phyloP scores from a whole-genome alignment of 345 rosid species.

The Carallia brachiata region DNA sequence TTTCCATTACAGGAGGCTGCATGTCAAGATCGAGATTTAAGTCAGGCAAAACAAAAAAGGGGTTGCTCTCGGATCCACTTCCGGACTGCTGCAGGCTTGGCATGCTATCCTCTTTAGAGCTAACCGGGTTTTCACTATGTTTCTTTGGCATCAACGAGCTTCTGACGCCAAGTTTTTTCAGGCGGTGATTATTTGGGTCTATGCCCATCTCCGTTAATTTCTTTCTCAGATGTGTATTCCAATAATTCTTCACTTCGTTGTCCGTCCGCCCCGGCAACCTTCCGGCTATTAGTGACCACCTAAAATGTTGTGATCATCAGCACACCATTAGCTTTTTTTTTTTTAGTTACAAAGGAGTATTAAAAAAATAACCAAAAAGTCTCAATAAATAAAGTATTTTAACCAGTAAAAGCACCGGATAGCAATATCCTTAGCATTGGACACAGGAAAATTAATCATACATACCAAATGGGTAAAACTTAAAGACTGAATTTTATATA shows the following conservation, averaged over 20 bases:
- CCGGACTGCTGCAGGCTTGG: conserved; percentile 12
- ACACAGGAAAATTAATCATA: background rate
- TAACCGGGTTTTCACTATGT: background rate
- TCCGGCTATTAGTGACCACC: conserved; percentile 40
- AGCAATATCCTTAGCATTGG: background rate
- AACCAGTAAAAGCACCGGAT: too few species aligned
- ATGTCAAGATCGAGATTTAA: conserved; percentile 30
- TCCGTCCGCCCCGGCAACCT: conserved; percentile 40
- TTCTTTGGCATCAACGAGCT: conserved; percentile 3
- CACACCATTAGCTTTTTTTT: background rate
- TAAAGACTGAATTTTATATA: too few species aligned
- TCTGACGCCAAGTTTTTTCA: background rate
- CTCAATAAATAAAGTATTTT: too few species aligned
- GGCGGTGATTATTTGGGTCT: conserved; percentile 26
- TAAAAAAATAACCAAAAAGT: too few species aligned
- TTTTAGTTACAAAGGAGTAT: too few species aligned
- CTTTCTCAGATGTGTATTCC: conserved; percentile 36
- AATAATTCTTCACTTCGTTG: conserved; percentile 39
- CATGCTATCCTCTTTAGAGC: conserved; percentile 12
- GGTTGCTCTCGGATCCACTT: conserved; percentile 12
- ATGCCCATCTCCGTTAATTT: conserved; percentile 27
- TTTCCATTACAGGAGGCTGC: background rate
- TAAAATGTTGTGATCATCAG: background rate
- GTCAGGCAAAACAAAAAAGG: conserved; percentile 23
- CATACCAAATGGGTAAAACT: too few species aligned